Percentiles rank a stretch among this genome's conserved stretches.
Evolutionary conservation across 768 basidiomycete genomes (phyloP).

Genomic region (Termitomyces bulborhizus): DNA sequence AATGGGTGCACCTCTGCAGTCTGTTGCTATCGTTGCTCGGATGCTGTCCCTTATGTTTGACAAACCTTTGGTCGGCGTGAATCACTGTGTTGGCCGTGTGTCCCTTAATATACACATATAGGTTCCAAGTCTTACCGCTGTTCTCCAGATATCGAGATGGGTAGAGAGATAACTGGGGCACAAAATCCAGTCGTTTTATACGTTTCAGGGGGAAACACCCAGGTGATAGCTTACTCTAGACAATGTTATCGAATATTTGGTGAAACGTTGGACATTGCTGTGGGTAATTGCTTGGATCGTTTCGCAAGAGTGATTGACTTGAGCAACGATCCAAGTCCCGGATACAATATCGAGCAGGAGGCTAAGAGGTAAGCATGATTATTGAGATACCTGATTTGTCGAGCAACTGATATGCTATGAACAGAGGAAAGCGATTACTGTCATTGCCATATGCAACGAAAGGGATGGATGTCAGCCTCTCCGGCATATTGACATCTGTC

Average conservation of each 20-base stretch:
- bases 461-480: conserved; percentile 96
- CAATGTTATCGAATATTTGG: conserved; percentile 98
- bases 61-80: conserved; percentile 96
- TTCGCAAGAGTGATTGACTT: conserved; percentile 93
- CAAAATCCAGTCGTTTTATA: conserved; percentile 95
- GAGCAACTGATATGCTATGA: neutral
- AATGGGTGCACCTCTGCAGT: conserved; percentile 96
- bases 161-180: conserved; percentile 89
- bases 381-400: neutral
- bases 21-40: conserved; percentile 89
- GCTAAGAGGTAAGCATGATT: conserved; percentile 70
- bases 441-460: conserved; percentile 93
- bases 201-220: conserved; percentile 98
- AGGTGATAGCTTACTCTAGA: conserved; percentile 97
- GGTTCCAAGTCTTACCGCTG: neutral
- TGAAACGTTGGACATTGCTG: conserved; percentile 98
- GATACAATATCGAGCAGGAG: conserved; percentile 95
- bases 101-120: conserved; percentile 5
- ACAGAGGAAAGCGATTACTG: conserved; percentile 78
- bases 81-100: conserved; percentile 97
- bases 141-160: conserved; percentile 93
- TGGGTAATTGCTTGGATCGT: conserved; percentile 96
- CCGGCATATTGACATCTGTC: conserved; percentile 85
- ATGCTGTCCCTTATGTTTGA: conserved; percentile 81
- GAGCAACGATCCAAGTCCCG: conserved; percentile 93